Evolutionary conservation across 176 grass and related monocot genomes (phyloP).

Genomic region (Avena insularis): DNA sequence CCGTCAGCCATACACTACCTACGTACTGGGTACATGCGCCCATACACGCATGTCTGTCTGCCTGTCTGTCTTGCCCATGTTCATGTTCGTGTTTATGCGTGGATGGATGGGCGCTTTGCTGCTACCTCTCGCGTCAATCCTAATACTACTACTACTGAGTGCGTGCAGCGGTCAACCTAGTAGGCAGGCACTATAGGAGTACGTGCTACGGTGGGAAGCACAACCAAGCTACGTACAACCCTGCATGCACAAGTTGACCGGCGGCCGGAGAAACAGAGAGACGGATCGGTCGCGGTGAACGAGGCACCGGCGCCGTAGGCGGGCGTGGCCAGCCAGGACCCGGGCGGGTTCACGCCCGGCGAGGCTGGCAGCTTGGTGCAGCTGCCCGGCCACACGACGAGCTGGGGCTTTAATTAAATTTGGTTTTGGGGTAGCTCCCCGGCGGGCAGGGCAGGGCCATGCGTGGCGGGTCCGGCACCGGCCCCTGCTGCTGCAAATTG

Average conservation of each 20-base stretch:
- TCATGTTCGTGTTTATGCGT: not conserved
- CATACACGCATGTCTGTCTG: conserved; percentile 27
- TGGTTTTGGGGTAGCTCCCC: conserved; percentile 17
- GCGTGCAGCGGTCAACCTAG: not conserved
- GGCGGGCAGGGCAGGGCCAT: conserved; percentile 22
- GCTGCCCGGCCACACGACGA: conserved; percentile 5
- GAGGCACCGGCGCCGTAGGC: not conserved
- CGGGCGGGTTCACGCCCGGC: not conserved
- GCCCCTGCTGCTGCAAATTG: not conserved
- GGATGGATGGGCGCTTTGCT: too few relatives aligned
- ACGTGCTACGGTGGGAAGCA: not conserved
- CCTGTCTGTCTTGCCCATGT: not conserved
- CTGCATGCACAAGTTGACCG: not conserved
- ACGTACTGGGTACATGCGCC: not conserved
- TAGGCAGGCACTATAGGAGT: not conserved
- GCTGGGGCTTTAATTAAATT: conserved; percentile 32
- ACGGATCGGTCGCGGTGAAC: not conserved
- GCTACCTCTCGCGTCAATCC: not conserved
- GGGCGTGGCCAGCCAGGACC: not conserved
- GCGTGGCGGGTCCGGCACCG: conserved; percentile 37
- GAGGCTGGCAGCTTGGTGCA: not conserved
- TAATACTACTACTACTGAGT: too few relatives aligned
- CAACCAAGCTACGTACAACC: not conserved
- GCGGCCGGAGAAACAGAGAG: not conserved
- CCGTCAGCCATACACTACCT: not conserved